A percentile compares a stretch with the other conserved stretches of the same genome.
These are phyloP conservation scores for Scheffersomyces cryptocercus DNA, from an alignment of 1,139 yeast species.

Conservation along the genomic window DNA sequence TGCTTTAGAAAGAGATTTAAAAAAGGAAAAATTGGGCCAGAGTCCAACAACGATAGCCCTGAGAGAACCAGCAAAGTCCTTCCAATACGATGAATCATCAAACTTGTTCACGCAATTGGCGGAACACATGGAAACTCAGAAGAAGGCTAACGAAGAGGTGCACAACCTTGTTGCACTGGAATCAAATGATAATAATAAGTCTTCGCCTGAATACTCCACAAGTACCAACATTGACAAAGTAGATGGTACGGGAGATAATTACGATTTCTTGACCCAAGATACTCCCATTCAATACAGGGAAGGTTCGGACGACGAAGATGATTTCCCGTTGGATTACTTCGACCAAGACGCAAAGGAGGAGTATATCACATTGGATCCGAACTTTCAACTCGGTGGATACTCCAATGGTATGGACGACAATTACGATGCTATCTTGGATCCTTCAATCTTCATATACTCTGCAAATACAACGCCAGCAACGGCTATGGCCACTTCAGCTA, in stretches of 20 bases:
- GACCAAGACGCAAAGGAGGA: constrained; percentile 27
- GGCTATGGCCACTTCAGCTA: constrained; percentile 2
- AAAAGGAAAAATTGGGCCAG: constrained; percentile 65
- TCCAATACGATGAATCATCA: constrained; percentile 51
- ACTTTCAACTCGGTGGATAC: constrained; percentile 22
- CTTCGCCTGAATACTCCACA: constrained; percentile 22
- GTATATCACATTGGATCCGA: constrained; percentile 36
- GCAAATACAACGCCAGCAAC: constrained; percentile 2
- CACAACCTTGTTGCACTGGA: constrained; percentile 1
- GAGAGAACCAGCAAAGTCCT: constrained; percentile 64
- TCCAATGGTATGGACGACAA: constrained; percentile 22
- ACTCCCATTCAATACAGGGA: constrained; percentile 27
- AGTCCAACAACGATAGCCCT: constrained; percentile 61
- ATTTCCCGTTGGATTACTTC: constrained; percentile 70
- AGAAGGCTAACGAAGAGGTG: constrained; percentile 12
- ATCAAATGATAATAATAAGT: constrained; percentile 6
- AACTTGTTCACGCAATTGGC: constrained; percentile 51
- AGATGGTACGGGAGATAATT: constrained; percentile 11
- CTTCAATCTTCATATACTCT: constrained; percentile 20
- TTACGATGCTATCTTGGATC: constrained; percentile 31
- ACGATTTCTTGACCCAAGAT: constrained; percentile 23
- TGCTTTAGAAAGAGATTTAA: constrained; percentile 89
- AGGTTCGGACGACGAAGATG: constrained; percentile 48
- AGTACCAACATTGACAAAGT: constrained; percentile 1
- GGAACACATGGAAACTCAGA: constrained; percentile 43